Conservation (phyloP, 805 yeast genomes). For the Teunomyces aglyptinius region DNA sequence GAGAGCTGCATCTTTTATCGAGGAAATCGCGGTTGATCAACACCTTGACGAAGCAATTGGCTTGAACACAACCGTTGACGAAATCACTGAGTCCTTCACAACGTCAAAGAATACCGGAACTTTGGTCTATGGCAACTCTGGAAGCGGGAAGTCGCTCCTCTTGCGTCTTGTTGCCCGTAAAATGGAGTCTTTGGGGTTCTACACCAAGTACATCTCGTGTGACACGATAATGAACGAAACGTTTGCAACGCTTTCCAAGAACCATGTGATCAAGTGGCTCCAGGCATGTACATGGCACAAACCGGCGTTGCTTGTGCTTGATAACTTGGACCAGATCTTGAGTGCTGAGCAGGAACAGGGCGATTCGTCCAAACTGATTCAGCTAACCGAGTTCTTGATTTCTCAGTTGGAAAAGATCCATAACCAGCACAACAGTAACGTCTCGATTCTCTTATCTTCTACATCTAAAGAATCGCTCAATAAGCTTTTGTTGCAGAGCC, state of each 20-base stretch:
- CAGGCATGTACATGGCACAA: constrained; percentile 67
- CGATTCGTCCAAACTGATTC: constrained; percentile 61
- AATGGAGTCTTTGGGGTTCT: constrained; percentile 43
- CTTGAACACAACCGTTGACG: constrained; percentile 43
- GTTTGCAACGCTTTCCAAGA: constrained; percentile 43
- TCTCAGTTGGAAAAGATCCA: constrained; percentile 42
- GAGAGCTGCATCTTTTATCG: constrained; percentile 42
- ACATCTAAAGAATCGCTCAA: constrained; percentile 66
- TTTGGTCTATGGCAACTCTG: constrained; percentile 69
- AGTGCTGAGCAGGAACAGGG: constrained; percentile 62
- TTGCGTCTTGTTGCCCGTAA: constrained; percentile 39
- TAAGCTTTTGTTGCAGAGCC: constrained; percentile 58
- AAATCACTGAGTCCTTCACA: constrained; percentile 38
- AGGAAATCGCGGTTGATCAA: constrained; percentile 8
- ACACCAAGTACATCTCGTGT: constrained; percentile 51
- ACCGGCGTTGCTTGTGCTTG: constrained; percentile 73
- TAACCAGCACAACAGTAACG: constrained; percentile 42
- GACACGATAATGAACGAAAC: constrained; percentile 57
- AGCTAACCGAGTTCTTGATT: constrained; percentile 60
- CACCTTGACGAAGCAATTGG: constrained; percentile 48
- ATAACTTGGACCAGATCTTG: constrained; percentile 71
- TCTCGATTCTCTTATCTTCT: constrained; percentile 62
- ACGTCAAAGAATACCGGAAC: constrained; percentile 51
- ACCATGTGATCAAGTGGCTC: constrained; percentile 42
- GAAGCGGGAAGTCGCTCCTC: constrained; percentile 75